Conservation (phyloP, 2,329 filamentous ascomycete genomes). For the Penicillium sp. region DNA sequence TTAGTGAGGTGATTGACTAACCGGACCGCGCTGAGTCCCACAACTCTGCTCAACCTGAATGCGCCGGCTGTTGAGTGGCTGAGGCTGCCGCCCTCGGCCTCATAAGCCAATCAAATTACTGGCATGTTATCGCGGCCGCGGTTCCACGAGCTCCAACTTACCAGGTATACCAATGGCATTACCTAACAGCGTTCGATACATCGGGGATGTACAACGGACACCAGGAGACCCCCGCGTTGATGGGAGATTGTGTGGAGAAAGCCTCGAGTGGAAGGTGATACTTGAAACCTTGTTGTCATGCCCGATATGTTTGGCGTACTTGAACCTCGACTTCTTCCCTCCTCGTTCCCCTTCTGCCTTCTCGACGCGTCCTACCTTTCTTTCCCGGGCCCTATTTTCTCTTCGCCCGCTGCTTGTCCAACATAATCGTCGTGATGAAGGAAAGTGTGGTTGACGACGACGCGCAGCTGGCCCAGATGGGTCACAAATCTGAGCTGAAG, state of each 20-base stretch:
- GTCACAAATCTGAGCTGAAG: conserved; percentile 58
- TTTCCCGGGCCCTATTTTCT: conserved; percentile 1
- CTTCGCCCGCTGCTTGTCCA: not conserved
- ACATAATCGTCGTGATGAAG: conserved; percentile 12
- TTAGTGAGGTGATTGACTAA: too few relatives aligned
- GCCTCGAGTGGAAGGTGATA: conserved; percentile 20
- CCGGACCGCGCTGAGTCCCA: too few relatives aligned
- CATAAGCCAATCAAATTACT: conserved; percentile 8
- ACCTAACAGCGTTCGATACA: conserved; percentile 17
- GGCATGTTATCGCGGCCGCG: conserved; percentile 17
- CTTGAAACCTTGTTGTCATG: conserved; percentile 17
- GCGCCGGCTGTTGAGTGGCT: conserved; percentile 14
- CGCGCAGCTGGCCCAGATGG: conserved; percentile 54
- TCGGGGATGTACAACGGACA: too few relatives aligned
- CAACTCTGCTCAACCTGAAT: too few relatives aligned
- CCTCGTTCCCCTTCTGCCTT: too few relatives aligned
- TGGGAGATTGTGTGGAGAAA: conserved; percentile 8
- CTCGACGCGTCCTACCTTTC: too few relatives aligned
- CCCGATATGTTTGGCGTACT: too few relatives aligned
- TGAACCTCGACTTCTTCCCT: too few relatives aligned
- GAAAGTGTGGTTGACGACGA: conserved; percentile 43
- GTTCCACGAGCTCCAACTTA: not conserved
- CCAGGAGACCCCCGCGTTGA: conserved; percentile 17
- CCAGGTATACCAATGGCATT: conserved; percentile 26
- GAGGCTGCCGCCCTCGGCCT: conserved; percentile 13